Conservation (phyloP, 805 yeast species). For the Pichia gijzeniarum region DNA sequence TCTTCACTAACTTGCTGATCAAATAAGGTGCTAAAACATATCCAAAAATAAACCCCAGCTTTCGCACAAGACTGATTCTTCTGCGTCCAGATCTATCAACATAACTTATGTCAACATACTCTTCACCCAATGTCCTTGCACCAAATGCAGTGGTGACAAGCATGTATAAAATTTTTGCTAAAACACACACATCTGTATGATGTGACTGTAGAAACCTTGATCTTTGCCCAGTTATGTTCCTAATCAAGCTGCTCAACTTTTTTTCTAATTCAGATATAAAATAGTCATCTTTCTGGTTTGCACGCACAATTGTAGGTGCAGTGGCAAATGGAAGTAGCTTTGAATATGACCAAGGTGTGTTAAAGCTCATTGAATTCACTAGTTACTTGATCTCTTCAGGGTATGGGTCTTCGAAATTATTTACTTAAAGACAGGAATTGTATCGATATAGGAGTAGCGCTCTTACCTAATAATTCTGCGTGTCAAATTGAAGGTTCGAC, state of each 20-base stretch:
- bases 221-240: slow-evolving; percentile 52
- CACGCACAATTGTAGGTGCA: slow-evolving; percentile 86
- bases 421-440: too few species aligned
- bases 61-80: slow-evolving; percentile 38
- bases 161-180: slow-evolving; percentile 59
- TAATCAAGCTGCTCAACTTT: slow-evolving; percentile 52
- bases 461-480: too few species aligned
- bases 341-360: background rate
- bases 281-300: slow-evolving; percentile 84
- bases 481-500: too few species aligned
- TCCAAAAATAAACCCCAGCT: slow-evolving; percentile 53
- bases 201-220: slow-evolving; percentile 60
- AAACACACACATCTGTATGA: slow-evolving; percentile 53
- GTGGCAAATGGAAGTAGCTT: slow-evolving; percentile 59
- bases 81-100: slow-evolving; percentile 47
- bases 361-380: background rate
- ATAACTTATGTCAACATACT: slow-evolving; percentile 76
- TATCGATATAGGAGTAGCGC: too few species aligned
- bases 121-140: slow-evolving; percentile 86
- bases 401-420: too few species aligned
- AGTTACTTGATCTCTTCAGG: too few species aligned
- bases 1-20: slow-evolving; percentile 26
- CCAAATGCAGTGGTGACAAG: slow-evolving; percentile 69
- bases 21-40: slow-evolving; percentile 61
- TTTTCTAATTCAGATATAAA: slow-evolving; percentile 49